These are phyloP conservation scores for Ophiostoma ulmi DNA, from an alignment of 2,329 filamentous ascomycete genomes.

Conservation along the genomic window DNA sequence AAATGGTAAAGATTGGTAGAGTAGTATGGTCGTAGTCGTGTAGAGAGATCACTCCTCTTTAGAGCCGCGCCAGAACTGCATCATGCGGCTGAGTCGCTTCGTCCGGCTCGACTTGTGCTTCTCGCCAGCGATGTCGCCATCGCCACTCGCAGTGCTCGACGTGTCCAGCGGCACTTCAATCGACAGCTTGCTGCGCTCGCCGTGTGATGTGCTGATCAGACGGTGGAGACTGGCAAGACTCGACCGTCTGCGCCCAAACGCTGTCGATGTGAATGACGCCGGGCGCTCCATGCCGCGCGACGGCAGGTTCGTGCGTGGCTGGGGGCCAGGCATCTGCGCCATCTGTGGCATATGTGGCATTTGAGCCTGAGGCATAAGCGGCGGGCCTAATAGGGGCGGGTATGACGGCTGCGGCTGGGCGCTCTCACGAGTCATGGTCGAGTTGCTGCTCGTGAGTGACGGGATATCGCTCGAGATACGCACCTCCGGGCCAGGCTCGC, in stretches of 20 bases:
- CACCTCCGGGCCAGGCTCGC: conserved; percentile 67
- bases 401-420: conserved; percentile 38
- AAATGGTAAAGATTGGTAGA: not conserved
- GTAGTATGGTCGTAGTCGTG: not conserved
- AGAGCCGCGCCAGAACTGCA: conserved; percentile 68
- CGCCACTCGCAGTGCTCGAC: conserved; percentile 14
- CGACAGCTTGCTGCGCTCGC: conserved; percentile 68
- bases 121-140: conserved; percentile 41
- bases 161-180: conserved; percentile 58
- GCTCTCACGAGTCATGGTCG: conserved; percentile 69
- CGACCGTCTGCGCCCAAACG: conserved; percentile 64
- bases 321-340: conserved; percentile 28
- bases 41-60: conserved; percentile 37
- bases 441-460: conserved; percentile 69
- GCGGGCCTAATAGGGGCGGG: conserved; percentile 40
- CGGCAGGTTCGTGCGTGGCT: conserved; percentile 46
- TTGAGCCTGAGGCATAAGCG: conserved; percentile 24
- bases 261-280: conserved; percentile 56
- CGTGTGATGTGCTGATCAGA: conserved; percentile 68
- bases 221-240: conserved; percentile 73
- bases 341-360: too few relatives aligned
- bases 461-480: conserved; percentile 67
- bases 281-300: conserved; percentile 52
- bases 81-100: conserved; percentile 66
- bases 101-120: conserved; percentile 59